A percentile compares a stretch with the other conserved stretches of the same genome.
Evolutionary conservation across 2,329 filamentous ascomycete species (phyloP).

Genomic region (Exserohilum turcica): DNA sequence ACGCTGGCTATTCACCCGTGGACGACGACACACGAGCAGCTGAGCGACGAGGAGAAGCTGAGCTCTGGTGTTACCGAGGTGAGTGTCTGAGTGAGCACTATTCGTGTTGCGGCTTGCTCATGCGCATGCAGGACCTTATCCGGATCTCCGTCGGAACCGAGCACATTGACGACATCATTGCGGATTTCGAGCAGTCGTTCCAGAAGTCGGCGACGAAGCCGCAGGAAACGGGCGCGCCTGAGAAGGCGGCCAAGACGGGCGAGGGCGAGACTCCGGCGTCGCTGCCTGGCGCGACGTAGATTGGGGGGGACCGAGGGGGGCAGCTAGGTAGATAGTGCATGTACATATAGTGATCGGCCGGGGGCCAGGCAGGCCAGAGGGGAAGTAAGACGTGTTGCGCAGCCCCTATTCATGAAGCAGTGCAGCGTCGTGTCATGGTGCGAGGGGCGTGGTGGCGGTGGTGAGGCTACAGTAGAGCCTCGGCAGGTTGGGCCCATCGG

Average conservation of each 20-base stretch:
- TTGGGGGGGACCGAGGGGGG: not conserved
- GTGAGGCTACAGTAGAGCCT: no score
- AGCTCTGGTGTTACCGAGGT: slow-evolving; percentile 82
- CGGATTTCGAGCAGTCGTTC: slow-evolving; percentile 92
- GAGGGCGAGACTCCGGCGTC: slow-evolving; percentile 32
- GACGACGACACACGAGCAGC: slow-evolving; percentile 93
- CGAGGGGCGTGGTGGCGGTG: no score
- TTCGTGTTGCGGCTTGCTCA: not conserved
- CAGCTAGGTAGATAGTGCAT: no score
- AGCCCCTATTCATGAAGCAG: no score
- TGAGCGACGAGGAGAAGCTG: slow-evolving; percentile 78
- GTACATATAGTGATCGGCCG: no score
- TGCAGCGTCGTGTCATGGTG: no score
- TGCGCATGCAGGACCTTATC: slow-evolving; percentile 71
- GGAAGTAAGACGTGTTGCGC: no score
- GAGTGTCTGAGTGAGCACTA: slow-evolving; percentile 16
- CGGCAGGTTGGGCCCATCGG: no score
- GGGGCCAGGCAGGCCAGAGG: no score
- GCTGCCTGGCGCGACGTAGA: slow-evolving; percentile 38
- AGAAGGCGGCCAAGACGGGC: slow-evolving; percentile 42
- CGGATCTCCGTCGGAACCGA: slow-evolving; percentile 94
- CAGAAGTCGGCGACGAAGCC: slow-evolving; percentile 59
- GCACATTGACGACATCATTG: slow-evolving; percentile 96
- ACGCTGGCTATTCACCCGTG: slow-evolving; percentile 94
- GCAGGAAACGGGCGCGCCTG: slow-evolving; percentile 38